Evolutionary conservation across 2,329 filamentous ascomycete species (phyloP).

Genomic region (Colletotrichum caudatum): DNA sequence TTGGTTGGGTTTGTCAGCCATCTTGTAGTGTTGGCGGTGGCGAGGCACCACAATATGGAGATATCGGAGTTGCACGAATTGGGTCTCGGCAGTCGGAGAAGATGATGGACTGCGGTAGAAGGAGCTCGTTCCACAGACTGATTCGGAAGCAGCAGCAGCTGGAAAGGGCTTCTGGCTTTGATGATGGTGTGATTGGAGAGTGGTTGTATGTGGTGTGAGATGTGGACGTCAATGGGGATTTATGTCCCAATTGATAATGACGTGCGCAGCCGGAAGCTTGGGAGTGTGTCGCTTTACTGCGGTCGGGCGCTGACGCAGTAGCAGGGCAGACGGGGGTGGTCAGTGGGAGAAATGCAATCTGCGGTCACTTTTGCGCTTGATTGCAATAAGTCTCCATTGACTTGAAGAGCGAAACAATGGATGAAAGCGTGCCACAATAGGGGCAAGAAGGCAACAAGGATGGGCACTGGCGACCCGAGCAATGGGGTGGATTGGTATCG

Average conservation of each 20-base stretch:
- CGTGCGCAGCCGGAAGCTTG: conserved; percentile 27
- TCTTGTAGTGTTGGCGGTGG: conserved; percentile 37
- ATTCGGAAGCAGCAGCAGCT: conserved; percentile 2
- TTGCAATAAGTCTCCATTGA: conserved; percentile 20
- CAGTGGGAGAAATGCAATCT: conserved; percentile 24
- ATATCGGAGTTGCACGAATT: conserved; percentile 38
- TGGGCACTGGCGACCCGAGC: conserved; percentile 6
- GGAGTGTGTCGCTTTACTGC: conserved; percentile 18
- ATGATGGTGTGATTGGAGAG: conserved; percentile 14
- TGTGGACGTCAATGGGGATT: conserved; percentile 30
- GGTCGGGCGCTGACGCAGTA: conserved; percentile 28
- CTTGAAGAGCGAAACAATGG: conserved; percentile 16
- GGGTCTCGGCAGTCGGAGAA: conserved; percentile 34
- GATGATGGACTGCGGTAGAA: conserved; percentile 23
- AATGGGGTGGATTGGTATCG: conserved; percentile 12
- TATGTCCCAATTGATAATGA: conserved; percentile 32
- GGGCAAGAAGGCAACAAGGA: conserved; percentile 2
- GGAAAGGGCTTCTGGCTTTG: conserved; percentile 4
- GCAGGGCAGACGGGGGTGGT: conserved; percentile 5
- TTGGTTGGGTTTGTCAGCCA: conserved; percentile 42
- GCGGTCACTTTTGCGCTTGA: conserved; percentile 19
- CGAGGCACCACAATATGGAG: conserved; percentile 38
- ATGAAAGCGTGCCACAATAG: conserved; percentile 15
- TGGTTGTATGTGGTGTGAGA: conserved; percentile 23
- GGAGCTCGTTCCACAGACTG: neutral